These are phyloP conservation scores for Oenanthe javanica DNA, from an alignment of 140 eudicot genomes.

Conservation along the genomic window DNA sequence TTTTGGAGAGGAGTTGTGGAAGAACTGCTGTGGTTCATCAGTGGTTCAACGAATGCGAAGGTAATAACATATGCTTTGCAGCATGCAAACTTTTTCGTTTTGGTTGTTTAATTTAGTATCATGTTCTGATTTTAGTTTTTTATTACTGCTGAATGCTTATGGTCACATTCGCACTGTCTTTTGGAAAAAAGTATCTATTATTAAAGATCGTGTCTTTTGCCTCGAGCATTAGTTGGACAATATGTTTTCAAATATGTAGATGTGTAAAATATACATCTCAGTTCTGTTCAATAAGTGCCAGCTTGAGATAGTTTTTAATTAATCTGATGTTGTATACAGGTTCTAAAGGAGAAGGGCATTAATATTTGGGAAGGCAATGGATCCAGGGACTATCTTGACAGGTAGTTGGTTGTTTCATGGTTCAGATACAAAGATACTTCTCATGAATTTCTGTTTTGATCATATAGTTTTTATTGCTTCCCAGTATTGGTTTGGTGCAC, in stretches of 20 bases:
- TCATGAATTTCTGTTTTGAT: background rate
- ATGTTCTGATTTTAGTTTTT: background rate
- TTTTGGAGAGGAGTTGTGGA: constrained; percentile 97
- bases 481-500: constrained; percentile 5
- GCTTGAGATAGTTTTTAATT: background rate
- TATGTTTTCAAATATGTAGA: background rate
- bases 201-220: background rate
- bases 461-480: background rate
- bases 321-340: constrained; percentile 24
- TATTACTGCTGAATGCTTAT: background rate
- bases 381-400: constrained; percentile 87
- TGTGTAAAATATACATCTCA: background rate
- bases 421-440: background rate
- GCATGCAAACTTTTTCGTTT: background rate
- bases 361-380: constrained; percentile 98
- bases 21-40: constrained; percentile 93
- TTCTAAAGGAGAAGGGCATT: constrained; percentile 77
- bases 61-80: constrained; percentile 20
- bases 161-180: background rate
- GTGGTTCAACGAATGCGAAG: constrained; percentile 95
- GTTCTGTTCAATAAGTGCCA: background rate
- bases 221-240: constrained; percentile 17
- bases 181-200: background rate
- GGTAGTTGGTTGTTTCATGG: constrained; percentile 27
- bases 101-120: background rate